Evolutionary conservation across 208 protist genomes (phyloP).

Genomic region (Leishmania lainsoni): DNA sequence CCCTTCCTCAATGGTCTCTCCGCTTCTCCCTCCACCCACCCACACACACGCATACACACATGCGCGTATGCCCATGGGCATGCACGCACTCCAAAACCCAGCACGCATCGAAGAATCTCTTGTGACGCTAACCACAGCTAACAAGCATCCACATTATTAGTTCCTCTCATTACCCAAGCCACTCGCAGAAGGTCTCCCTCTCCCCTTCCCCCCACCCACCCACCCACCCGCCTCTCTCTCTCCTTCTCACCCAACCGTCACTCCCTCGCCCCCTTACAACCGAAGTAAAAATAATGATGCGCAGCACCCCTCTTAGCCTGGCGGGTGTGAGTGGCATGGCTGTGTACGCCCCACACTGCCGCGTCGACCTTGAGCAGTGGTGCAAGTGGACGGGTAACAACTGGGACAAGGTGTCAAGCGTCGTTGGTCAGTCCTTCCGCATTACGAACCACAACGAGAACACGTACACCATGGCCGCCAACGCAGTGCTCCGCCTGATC

Average conservation of each 20-base stretch:
- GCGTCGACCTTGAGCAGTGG: slow-evolving; percentile 87
- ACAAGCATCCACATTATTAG: neutral
- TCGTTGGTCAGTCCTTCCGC: slow-evolving; percentile 89
- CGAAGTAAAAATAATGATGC: slow-evolving; percentile 46
- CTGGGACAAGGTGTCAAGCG: slow-evolving; percentile 88
- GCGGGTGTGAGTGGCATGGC: slow-evolving; percentile 87
- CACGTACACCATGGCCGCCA: slow-evolving; percentile 92
- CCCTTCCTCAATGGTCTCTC: neutral
- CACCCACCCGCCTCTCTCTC: neutral
- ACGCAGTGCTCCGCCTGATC: slow-evolving; percentile 88
- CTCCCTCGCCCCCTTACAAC: neutral
- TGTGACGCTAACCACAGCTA: neutral
- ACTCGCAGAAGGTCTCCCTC: neutral
- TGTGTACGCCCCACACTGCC: slow-evolving; percentile 84
- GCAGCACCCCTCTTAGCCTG: slow-evolving; percentile 41
- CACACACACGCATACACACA: neutral
- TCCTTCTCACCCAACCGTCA: neutral
- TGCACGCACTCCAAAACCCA: neutral
- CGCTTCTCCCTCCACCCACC: neutral
- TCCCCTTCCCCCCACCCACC: neutral
- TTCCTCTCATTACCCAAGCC: slow-evolving; percentile 15
- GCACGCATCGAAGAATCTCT: neutral
- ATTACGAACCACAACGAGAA: slow-evolving; percentile 87
- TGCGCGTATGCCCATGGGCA: too few relatives aligned
- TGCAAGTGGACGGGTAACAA: slow-evolving; percentile 91